Evolutionary conservation across 2,329 filamentous ascomycete genomes (phyloP).

Genomic region (Mollisia scopiformis): DNA sequence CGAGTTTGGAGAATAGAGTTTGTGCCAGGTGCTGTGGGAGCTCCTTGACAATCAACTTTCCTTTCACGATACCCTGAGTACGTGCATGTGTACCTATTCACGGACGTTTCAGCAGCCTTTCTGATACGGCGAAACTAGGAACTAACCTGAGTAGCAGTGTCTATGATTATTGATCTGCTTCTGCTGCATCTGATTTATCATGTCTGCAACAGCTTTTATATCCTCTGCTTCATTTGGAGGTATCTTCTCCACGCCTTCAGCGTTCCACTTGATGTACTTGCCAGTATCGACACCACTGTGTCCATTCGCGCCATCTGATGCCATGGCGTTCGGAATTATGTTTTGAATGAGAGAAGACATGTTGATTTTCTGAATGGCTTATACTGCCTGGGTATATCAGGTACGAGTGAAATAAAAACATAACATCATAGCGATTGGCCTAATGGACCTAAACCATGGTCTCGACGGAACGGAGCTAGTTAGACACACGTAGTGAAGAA

Average conservation of each 20-base stretch:
- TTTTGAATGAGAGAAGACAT: neutral
- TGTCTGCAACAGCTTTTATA: constrained; percentile 47
- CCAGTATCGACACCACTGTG: constrained; percentile 9
- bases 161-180: constrained; percentile 46
- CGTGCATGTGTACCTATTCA: constrained; percentile 45
- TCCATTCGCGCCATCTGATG: neutral
- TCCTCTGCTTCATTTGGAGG: constrained; percentile 44
- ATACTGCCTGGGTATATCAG: no score
- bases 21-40: constrained; percentile 48
- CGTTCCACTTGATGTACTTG: constrained; percentile 46
- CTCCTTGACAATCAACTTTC: constrained; percentile 45
- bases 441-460: neutral
- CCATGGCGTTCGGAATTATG: neutral
- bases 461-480: neutral
- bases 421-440: neutral
- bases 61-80: constrained; percentile 52
- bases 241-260: constrained; percentile 43
- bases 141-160: constrained; percentile 37
- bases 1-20: constrained; percentile 39
- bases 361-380: neutral
- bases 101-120: neutral
- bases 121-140: neutral
- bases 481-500: neutral
- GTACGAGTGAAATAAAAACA: no score
- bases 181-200: constrained; percentile 49